Evolutionary conservation across 208 protist species (phyloP).

Genomic region (Pavlovales sp.): DNA sequence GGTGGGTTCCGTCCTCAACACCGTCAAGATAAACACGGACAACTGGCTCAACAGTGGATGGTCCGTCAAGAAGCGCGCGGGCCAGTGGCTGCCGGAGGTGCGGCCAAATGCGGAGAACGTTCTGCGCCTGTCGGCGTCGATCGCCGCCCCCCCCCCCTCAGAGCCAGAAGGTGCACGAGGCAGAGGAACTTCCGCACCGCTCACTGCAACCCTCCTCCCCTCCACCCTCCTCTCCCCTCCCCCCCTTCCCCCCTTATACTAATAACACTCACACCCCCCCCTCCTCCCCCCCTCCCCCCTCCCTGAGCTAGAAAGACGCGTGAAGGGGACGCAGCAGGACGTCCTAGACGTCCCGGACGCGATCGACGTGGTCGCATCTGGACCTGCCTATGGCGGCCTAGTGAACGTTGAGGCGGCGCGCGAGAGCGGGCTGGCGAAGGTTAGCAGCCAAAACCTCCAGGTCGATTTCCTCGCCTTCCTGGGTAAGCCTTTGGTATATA

Average conservation of each 20-base stretch:
- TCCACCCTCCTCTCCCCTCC: no score
- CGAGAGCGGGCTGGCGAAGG: neutral
- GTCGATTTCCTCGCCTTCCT: neutral
- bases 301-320: no score
- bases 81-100: conserved; percentile 25
- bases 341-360: neutral
- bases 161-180: neutral
- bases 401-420: neutral
- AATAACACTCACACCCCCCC: no score
- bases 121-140: neutral
- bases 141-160: neutral
- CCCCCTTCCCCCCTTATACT: no score
- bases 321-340: no score
- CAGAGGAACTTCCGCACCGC: neutral
- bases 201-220: neutral
- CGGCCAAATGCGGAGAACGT: conserved; percentile 7
- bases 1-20: neutral
- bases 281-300: no score
- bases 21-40: neutral
- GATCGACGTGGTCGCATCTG: no score
- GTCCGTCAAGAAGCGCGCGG: conserved; percentile 31
- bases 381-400: no score
- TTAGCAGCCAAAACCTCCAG: neutral
- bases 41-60: neutral
- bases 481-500: no score